phyloP scores from a whole-genome alignment of 768 basidiomycete genomes.

The Favolaschia claudopus region DNA sequence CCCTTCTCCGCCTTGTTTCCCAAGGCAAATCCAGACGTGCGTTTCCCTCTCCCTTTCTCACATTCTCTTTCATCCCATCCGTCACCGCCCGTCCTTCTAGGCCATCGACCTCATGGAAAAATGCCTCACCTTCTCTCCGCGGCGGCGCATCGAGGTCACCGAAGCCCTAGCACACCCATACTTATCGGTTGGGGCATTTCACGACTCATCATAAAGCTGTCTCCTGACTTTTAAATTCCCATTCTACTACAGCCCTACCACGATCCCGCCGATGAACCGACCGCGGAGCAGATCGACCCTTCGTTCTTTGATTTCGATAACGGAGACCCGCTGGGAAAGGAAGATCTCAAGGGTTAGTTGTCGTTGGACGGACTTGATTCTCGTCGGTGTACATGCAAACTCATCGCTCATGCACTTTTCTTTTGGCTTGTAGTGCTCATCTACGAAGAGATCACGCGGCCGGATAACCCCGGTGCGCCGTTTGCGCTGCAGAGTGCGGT shows the following conservation, averaged over 20 bases:
- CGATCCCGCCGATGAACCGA: constrained; percentile 89
- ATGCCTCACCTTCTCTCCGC: constrained; percentile 86
- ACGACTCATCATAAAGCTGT: constrained; percentile 1
- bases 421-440: constrained; percentile 46
- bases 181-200: constrained; percentile 53
- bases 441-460: constrained; percentile 58
- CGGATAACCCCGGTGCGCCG: constrained; percentile 30
- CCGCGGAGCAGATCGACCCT: constrained; percentile 76
- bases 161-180: constrained; percentile 92
- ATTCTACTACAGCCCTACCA: constrained; percentile 73
- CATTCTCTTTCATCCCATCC: neutral
- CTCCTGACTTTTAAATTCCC: neutral
- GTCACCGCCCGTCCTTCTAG: constrained; percentile 34
- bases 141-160: constrained; percentile 85
- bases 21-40: constrained; percentile 72
- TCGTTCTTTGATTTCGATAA: constrained; percentile 88
- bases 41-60: constrained; percentile 25
- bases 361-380: too few relatives aligned
- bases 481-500: constrained; percentile 19
- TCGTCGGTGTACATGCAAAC: too few relatives aligned
- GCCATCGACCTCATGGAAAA: constrained; percentile 83
- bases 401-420: constrained; percentile 3
- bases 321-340: constrained; percentile 68
- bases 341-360: constrained; percentile 68
- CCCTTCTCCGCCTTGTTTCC: constrained; percentile 76